Percentiles rank a stretch among this genome's conserved stretches.
phyloP scores from a whole-genome alignment of 2,329 filamentous ascomycete genomes.

The Nemania serpens region DNA sequence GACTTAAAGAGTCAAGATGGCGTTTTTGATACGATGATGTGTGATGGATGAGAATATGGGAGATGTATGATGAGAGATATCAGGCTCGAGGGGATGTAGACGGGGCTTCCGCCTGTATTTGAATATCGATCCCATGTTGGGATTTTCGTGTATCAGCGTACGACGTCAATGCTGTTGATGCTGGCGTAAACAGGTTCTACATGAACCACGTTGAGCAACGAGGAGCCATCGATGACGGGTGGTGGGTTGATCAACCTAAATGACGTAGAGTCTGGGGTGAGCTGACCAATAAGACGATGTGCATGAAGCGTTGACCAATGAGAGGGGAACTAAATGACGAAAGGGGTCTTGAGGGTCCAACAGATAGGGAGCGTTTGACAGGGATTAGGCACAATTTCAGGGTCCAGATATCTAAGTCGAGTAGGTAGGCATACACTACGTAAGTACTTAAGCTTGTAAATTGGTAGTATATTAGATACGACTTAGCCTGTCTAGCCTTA shows the following conservation, averaged over 20 bases:
- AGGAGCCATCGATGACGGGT: neutral
- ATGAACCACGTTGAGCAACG: neutral
- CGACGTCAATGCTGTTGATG: constrained; percentile 7
- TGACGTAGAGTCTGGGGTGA: constrained; percentile 35
- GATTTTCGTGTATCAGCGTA: constrained; percentile 14
- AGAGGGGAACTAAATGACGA: constrained; percentile 30
- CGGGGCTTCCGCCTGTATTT: constrained; percentile 30
- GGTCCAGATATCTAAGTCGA: constrained; percentile 7
- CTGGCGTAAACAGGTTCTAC: constrained; percentile 36
- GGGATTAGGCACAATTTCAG: constrained; percentile 15
- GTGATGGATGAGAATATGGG: neutral
- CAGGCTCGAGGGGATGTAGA: neutral
- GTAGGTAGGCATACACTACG: no score
- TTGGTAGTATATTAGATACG: no score
- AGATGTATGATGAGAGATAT: constrained; percentile 1
- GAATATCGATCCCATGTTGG: constrained; percentile 20
- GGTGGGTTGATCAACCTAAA: constrained; percentile 32
- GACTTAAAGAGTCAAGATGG: no score
- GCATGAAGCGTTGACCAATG: constrained; percentile 28
- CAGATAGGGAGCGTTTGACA: neutral
- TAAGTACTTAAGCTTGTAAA: no score
- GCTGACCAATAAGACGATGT: constrained; percentile 30
- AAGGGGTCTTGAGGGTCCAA: constrained; percentile 10
- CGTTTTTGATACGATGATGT: neutral
- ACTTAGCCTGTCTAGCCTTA: no score